These are phyloP conservation scores for Paraphoma chrysanthemicola DNA, from an alignment of 2,329 filamentous ascomycete genomes.

Conservation along the genomic window DNA sequence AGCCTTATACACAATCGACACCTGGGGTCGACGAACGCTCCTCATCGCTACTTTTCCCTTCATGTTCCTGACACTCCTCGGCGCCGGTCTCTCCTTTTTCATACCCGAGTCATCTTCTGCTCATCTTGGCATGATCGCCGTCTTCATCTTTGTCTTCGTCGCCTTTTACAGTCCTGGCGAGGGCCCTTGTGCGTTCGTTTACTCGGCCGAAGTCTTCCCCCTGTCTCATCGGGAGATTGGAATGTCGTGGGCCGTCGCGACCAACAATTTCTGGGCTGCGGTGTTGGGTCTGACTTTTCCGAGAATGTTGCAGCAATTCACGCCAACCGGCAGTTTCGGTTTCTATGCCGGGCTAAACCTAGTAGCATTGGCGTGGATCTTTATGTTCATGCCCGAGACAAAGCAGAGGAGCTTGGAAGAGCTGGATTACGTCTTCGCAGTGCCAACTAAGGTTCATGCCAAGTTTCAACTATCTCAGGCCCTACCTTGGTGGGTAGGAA, in stretches of 20 bases:
- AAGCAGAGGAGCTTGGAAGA: constrained; percentile 53
- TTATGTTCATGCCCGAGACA: constrained; percentile 58
- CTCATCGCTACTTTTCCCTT: constrained; percentile 51
- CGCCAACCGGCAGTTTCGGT: constrained; percentile 60
- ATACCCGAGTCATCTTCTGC: background rate
- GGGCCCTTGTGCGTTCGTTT: constrained; percentile 60
- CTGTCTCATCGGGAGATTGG: constrained; percentile 71
- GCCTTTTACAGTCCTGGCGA: constrained; percentile 40
- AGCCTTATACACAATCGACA: constrained; percentile 52
- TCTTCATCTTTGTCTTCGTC: constrained; percentile 60
- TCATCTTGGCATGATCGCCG: constrained; percentile 7
- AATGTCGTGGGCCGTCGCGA: constrained; percentile 67
- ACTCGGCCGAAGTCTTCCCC: constrained; percentile 71
- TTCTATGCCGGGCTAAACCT: constrained; percentile 67
- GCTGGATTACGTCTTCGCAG: constrained; percentile 54
- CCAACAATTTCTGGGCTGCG: constrained; percentile 60
- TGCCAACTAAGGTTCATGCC: constrained; percentile 40
- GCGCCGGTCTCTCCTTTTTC: constrained; percentile 1
- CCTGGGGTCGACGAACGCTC: constrained; percentile 16
- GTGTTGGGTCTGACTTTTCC: constrained; percentile 61
- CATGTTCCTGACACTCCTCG: constrained; percentile 57
- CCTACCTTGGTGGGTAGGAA: constrained; percentile 12
- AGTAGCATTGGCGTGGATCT: constrained; percentile 66
- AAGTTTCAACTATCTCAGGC: constrained; percentile 33
- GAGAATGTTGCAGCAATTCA: constrained; percentile 57